A percentile compares a stretch with the other conserved stretches of the same genome.
phyloP scores from a whole-genome alignment of 2,329 filamentous ascomycete species.

The Colletotrichum brevisporum region DNA sequence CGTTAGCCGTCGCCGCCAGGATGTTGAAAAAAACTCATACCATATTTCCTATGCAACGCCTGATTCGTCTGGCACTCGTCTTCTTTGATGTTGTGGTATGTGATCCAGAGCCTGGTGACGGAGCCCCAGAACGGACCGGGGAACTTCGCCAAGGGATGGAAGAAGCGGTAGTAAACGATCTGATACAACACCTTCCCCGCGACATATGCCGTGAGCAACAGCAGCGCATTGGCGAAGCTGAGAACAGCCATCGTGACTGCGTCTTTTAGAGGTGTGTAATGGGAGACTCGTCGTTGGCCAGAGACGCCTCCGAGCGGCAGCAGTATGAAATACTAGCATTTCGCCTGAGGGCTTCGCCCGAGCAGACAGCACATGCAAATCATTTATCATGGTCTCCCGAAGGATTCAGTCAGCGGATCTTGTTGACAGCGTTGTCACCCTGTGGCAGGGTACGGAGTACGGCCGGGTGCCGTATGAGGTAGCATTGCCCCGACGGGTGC shows the following conservation, averaged over 20 bases:
- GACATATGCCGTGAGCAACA: constrained; percentile 50
- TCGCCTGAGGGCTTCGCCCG: not conserved
- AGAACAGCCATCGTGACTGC: constrained; percentile 52
- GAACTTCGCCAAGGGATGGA: constrained; percentile 66
- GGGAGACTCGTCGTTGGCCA: not conserved
- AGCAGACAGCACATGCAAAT: too few species aligned
- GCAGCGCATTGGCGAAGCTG: constrained; percentile 51
- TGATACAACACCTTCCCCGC: constrained; percentile 55
- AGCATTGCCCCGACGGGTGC: constrained; percentile 4
- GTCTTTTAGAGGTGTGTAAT: not conserved
- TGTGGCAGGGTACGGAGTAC: not conserved
- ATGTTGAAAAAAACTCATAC: constrained; percentile 47
- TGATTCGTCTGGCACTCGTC: constrained; percentile 59
- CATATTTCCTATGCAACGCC: constrained; percentile 63
- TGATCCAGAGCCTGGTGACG: constrained; percentile 68
- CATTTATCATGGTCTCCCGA: not conserved
- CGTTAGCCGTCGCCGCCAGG: not conserved
- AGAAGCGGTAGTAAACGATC: constrained; percentile 64
- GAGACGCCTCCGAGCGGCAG: not conserved
- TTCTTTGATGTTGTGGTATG: constrained; percentile 63
- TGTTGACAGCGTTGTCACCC: not conserved
- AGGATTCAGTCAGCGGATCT: constrained; percentile 5
- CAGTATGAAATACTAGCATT: too few species aligned
- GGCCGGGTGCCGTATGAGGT: not conserved
- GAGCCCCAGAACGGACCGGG: constrained; percentile 69